Evolutionary conservation across 1,284 basidiomycete species (phyloP), one percentile per base, ranked within the genome.

Genomic region (Sporisorium reilianum): DNA sequence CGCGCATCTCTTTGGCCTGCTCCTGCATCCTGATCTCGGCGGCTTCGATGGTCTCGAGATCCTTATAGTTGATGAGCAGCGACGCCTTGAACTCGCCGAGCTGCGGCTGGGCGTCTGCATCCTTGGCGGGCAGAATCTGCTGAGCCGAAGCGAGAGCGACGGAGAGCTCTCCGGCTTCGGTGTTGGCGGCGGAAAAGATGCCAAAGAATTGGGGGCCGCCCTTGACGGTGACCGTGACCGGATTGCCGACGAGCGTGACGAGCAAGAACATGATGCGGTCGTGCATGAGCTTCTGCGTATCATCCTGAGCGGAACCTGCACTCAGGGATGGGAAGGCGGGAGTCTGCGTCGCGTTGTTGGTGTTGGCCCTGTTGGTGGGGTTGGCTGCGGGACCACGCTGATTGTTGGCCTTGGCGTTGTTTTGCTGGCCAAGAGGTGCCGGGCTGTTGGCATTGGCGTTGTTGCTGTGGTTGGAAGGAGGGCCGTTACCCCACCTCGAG

Each of bases 181-280:
- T 68, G 49, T 68, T 64, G 32, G 79, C 79, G 12, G 72, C 59
- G 2, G 78, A 79, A 26, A 84, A 71, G 44, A 84, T 78, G 26
- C 82, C 82, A n/a, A 81, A 78, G 62, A 76, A 80, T 12, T 74
- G 58, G 34, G 55, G 26, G 20, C 82, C 80, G 46, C 58, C 63
- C 26, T 66, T 77, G 58, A 78, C 71, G 20, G 68, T 73, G 23
- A 77, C 80, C n/a, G 68, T 70, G 62, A 81, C 78, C 5, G 78
- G 69, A 36, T 73, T 76, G 54, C 80, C 79, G 20, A 80, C 58
- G 23, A 80, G 64, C 22, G 68, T 73, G 49, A 78, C 66, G 14
- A 80, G 71, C 44, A 80, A 40, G 50, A 79, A 79, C 62, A 76
- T 62, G 20, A 76, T 64, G 46, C 79, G 75, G 26, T 77, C 69